phyloP scores from a whole-genome alignment of 495 filamentous ascomycete species.

The Xylaria castorea region DNA sequence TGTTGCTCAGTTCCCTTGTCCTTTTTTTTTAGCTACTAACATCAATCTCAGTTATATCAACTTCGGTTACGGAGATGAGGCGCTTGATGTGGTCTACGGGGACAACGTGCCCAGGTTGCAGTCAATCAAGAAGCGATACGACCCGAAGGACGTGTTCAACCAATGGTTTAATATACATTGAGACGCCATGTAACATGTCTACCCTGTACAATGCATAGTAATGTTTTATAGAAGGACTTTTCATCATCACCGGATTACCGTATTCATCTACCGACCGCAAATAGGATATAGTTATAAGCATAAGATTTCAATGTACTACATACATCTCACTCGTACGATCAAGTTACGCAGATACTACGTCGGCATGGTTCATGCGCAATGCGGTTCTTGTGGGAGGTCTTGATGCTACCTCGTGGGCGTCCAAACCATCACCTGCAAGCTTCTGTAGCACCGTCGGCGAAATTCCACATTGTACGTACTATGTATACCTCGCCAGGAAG shows the following conservation, averaged over 20 bases:
- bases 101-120: slow-evolving; percentile 40
- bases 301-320: not conserved
- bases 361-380: not conserved
- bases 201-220: slow-evolving; percentile 8
- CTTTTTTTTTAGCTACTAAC: not conserved
- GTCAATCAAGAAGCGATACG: slow-evolving; percentile 46
- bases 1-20: not conserved
- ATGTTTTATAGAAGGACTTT: not conserved
- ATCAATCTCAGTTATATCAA: slow-evolving; percentile 43
- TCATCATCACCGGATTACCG: not conserved
- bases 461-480: not conserved
- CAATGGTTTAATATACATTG: slow-evolving; percentile 32
- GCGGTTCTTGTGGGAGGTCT: not conserved
- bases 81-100: slow-evolving; percentile 39
- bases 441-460: not conserved
- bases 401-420: not conserved
- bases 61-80: slow-evolving; percentile 52
- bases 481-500: not conserved
- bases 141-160: slow-evolving; percentile 48
- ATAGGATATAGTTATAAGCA: not conserved
- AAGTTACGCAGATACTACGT: not conserved
- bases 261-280: not conserved
- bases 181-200: not conserved
- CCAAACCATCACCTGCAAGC: not conserved
- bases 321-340: slow-evolving; percentile 8